phyloP scores from a whole-genome alignment of 257 asterid species.

The Nicotiana paniculata region DNA sequence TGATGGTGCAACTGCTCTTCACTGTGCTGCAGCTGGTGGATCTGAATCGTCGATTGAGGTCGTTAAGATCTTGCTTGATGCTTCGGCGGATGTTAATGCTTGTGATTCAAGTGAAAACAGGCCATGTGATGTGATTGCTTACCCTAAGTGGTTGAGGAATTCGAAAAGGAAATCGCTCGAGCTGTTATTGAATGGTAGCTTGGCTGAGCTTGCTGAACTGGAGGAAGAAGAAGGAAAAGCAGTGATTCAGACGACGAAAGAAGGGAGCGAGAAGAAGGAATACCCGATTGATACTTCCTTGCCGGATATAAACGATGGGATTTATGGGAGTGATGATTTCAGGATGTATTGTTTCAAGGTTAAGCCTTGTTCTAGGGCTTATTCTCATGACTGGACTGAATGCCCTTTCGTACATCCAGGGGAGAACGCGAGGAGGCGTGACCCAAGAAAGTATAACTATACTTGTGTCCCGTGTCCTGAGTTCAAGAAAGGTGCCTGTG shows the following conservation, averaged over 20 bases:
- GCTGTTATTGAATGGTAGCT: conserved; percentile 52
- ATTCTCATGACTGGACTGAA: conserved; percentile 53
- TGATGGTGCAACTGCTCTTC: conserved; percentile 80
- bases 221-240: conserved; percentile 30
- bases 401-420: conserved; percentile 53
- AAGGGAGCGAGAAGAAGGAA: conserved; percentile 56
- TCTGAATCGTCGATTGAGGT: conserved; percentile 41
- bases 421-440: conserved; percentile 49
- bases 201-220: conserved; percentile 11
- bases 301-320: conserved; percentile 41
- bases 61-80: conserved; percentile 45
- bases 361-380: conserved; percentile 52
- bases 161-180: conserved; percentile 42
- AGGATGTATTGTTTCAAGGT: conserved; percentile 52
- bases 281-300: conserved; percentile 53
- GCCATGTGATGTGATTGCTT: conserved; percentile 55
- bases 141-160: conserved; percentile 25
- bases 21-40: conserved; percentile 81
- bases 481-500: conserved; percentile 80
- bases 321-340: conserved; percentile 45
- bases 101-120: conserved; percentile 53
- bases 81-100: conserved; percentile 40
- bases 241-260: conserved; percentile 8
- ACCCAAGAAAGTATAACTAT: conserved; percentile 60
- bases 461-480: conserved; percentile 89